Conservation (phyloP, 2,329 filamentous ascomycete genomes). For the Ophiostoma montium region DNA sequence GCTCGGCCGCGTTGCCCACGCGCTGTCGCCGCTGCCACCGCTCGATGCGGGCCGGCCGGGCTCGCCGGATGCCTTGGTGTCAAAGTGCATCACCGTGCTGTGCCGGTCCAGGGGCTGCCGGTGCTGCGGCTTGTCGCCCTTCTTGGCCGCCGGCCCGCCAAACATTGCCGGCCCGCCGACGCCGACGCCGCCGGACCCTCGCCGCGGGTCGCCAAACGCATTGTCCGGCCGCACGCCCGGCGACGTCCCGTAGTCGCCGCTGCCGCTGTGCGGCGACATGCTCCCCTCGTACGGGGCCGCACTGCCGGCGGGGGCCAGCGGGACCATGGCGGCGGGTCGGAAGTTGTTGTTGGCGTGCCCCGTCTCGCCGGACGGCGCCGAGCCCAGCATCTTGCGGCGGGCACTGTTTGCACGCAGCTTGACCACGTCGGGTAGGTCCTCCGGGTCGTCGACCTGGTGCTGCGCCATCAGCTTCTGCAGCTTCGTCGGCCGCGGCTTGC, state of each 20-base stretch:
- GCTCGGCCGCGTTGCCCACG: constrained; percentile 16
- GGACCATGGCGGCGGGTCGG: constrained; percentile 4
- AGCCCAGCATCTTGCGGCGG: constrained; percentile 56
- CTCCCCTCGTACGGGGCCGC: not conserved
- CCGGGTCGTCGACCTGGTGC: constrained; percentile 76
- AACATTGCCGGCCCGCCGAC: constrained; percentile 16
- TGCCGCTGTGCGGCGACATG: not conserved
- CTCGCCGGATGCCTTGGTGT: constrained; percentile 12
- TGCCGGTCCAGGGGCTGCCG: constrained; percentile 6
- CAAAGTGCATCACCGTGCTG: constrained; percentile 7
- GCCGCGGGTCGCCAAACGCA: constrained; percentile 18
- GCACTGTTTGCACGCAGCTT: constrained; percentile 62
- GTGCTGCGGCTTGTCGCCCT: constrained; percentile 21
- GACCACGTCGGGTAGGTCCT: constrained; percentile 73
- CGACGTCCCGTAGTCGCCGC: not conserved
- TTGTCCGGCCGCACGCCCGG: not conserved
- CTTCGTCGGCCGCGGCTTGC: constrained; percentile 92
- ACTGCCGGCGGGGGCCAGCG: constrained; percentile 4
- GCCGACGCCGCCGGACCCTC: constrained; percentile 14
- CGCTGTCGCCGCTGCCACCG: not conserved
- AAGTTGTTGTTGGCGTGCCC: constrained; percentile 12
- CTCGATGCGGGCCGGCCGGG: constrained; percentile 13
- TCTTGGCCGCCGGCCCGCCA: constrained; percentile 24
- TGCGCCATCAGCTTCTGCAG: constrained; percentile 87
- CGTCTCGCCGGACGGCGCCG: constrained; percentile 34